Evolutionary conservation across 2,329 filamentous ascomycete species (phyloP), one percentile per base, ranked within the genome.

Genomic region (Epichloe baconii): DNA sequence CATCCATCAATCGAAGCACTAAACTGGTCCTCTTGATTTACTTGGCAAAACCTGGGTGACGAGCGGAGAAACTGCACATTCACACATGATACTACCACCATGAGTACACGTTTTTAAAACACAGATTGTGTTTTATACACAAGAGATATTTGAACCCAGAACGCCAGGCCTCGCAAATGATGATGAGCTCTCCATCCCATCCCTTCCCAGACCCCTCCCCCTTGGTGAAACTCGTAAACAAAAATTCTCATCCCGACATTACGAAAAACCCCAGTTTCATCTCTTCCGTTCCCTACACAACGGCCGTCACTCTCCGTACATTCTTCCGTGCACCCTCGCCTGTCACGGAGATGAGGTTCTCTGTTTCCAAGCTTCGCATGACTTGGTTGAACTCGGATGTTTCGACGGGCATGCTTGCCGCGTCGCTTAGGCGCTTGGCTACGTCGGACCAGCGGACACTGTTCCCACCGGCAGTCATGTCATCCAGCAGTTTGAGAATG

Each of bases 241-340:
- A 15, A 12, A 43, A 21, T 43, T 43, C 48, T 47, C 47, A 44
- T 49, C 1, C 11, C 34, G 41, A 44, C 17, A 14, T 38, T 31
- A 11, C 31, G 31, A 31, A 31, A 31, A 10, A 11, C 10, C 2
- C 8, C 3, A 2, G 26, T 19, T 11, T 23, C 6, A 6, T n/a
- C 5, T 17, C 7, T 36, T 10, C 7, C 15, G 3, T 36, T 31
- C n/a, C 23, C 54, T 51, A 66, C 7, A 70, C 69, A 45, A 74
- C 64, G 35, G 70, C 71, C 44, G 76, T 86, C 44, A 95, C 79
- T 60, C 89, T 80, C 62, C 91, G 80, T 48, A 98, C 83, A 56
- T 72, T 87, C 70, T 83, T 87, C 68, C 91, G 82, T 17, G 85
- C 78, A 4, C 93, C 93, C 60, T 97, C 91, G 0, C 93, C 93